Conservation (phyloP, 805 yeast genomes). For the Lachancea nothofagi region DNA sequence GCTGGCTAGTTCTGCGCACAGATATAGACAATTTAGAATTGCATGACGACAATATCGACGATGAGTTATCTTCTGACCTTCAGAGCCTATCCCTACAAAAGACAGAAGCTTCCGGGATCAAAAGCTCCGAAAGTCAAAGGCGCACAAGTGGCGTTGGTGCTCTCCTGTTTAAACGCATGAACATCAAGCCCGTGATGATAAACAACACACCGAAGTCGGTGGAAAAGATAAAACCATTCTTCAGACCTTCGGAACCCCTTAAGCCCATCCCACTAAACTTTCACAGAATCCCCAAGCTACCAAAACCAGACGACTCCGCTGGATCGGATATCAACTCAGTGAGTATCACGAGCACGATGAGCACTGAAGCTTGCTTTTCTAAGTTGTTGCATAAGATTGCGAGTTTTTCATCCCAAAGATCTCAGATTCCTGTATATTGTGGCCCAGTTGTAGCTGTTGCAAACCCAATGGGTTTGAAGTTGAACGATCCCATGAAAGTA, state of each 20-base stretch:
- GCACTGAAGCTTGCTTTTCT: neutral
- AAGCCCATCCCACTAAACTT: conserved; percentile 16
- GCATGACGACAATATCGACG: neutral
- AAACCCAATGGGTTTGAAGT: neutral
- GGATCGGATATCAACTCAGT: too few relatives aligned
- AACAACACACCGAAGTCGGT: conserved; percentile 26
- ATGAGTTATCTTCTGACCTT: conserved; percentile 1
- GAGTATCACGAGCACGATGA: neutral
- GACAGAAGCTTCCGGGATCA: neutral
- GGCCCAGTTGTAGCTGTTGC: neutral
- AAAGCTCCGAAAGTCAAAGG: neutral
- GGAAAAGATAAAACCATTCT: conserved; percentile 18
- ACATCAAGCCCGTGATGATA: conserved; percentile 36
- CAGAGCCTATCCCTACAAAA: neutral
- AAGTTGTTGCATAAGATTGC: neutral
- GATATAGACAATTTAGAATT: neutral
- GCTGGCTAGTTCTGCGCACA: conserved; percentile 28
- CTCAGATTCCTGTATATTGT: conserved; percentile 2
- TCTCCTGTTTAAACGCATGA: conserved; percentile 37
- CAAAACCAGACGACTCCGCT: conserved; percentile 5
- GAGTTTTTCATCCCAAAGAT: neutral
- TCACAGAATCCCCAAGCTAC: conserved; percentile 18
- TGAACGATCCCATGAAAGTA: conserved; percentile 4
- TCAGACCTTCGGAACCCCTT: conserved; percentile 1
- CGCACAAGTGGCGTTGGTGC: conserved; percentile 33